phyloP scores from a whole-genome alignment of 78 protist species.

The Planoprotostelium fungivorum region DNA sequence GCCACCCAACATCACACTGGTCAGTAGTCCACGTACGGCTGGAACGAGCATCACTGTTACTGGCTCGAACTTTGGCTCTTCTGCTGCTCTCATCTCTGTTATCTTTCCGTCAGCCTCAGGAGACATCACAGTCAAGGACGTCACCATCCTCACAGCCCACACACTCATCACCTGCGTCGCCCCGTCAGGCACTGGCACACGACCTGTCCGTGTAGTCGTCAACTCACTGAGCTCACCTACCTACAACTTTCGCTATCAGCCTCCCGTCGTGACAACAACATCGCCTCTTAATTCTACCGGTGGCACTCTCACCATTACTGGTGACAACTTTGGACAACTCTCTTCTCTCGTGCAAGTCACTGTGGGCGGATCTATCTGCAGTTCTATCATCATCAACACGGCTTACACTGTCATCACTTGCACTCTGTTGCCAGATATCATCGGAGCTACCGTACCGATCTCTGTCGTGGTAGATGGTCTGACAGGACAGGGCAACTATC shows the following conservation, averaged over 20 bases:
- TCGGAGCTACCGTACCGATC: not conserved
- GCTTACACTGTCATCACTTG: not conserved
- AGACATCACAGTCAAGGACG: not conserved
- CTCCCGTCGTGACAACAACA: not conserved
- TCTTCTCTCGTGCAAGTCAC: not conserved
- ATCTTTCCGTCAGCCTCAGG: no score
- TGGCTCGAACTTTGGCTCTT: not conserved
- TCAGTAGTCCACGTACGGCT: not conserved
- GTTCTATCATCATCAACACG: not conserved
- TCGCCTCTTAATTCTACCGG: not conserved
- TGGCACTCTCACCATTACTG: not conserved
- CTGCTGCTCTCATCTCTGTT: not conserved
- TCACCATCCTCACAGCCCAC: not conserved
- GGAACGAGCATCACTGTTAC: not conserved
- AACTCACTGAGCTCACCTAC: not conserved
- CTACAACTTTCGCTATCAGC: no score
- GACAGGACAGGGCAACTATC: not conserved
- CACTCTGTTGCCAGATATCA: not conserved
- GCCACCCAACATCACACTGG: not conserved
- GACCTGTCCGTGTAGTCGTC: not conserved
- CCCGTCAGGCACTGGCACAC: not conserved
- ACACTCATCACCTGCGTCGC: not conserved
- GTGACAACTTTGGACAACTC: not conserved
- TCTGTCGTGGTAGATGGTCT: not conserved
- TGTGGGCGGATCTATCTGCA: not conserved